These are phyloP conservation scores for Penicillium nucicola DNA, from an alignment of 495 filamentous ascomycete genomes.

Conservation along the genomic window DNA sequence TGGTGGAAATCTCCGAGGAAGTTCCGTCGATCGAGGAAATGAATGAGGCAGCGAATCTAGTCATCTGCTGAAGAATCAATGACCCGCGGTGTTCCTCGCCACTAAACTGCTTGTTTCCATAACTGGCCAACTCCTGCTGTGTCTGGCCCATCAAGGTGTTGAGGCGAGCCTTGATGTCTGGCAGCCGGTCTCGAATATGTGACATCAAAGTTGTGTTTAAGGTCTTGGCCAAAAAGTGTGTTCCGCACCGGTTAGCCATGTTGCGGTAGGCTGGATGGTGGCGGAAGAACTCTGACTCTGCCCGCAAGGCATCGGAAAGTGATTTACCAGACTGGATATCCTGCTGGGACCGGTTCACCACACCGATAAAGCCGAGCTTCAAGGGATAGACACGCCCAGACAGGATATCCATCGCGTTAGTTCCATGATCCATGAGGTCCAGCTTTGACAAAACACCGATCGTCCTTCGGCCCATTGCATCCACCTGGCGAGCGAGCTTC, in stretches of 20 bases:
- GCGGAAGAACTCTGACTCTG: constrained; percentile 93
- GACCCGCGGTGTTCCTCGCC: constrained; percentile 96
- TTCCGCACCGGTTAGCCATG: constrained; percentile 91
- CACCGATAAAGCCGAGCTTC: constrained; percentile 96
- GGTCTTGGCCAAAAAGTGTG: constrained; percentile 91
- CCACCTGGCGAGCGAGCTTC: constrained; percentile 95
- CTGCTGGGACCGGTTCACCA: constrained; percentile 97
- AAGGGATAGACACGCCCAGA: constrained; percentile 94
- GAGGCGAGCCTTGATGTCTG: constrained; percentile 95
- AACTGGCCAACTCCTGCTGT: constrained; percentile 96
- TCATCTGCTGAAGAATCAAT: constrained; percentile 96
- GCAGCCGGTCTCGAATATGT: constrained; percentile 92
- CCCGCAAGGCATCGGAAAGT: constrained; percentile 81
- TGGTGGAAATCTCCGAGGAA: constrained; percentile 96
- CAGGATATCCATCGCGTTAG: constrained; percentile 95
- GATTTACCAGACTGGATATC: constrained; percentile 96
- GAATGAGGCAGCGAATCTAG: constrained; percentile 94
- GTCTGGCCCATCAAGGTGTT: constrained; percentile 99
- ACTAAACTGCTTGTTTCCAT: constrained; percentile 96
- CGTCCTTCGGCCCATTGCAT: constrained; percentile 89
- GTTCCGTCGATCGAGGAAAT: constrained; percentile 99
- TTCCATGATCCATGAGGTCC: constrained; percentile 98
- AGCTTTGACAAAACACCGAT: constrained; percentile 98
- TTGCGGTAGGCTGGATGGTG: constrained; percentile 97
- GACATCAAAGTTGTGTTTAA: constrained; percentile 93